Evolutionary conservation across 2,329 filamentous ascomycete genomes (phyloP).

Genomic region (Diaporthe velutina): DNA sequence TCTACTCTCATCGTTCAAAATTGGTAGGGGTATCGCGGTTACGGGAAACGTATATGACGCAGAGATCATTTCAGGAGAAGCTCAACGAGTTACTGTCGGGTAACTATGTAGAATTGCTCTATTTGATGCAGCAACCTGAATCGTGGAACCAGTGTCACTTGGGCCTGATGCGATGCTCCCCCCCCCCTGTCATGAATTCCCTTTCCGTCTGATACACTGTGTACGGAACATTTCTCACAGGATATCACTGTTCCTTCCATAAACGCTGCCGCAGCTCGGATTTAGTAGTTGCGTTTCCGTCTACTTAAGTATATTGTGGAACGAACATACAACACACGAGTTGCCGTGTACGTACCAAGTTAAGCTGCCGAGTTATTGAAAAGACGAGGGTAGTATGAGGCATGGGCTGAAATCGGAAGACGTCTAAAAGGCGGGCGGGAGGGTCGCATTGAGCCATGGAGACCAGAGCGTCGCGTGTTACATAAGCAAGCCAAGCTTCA

Average conservation of each 20-base stretch:
- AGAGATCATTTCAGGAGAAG: not conserved
- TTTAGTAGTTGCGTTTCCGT: no score
- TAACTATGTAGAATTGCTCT: no score
- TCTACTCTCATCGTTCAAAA: no score
- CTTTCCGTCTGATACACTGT: not conserved
- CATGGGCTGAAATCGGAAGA: not conserved
- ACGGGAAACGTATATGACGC: constrained; percentile 39
- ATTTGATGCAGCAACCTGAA: no score
- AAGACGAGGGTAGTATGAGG: not conserved
- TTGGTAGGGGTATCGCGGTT: no score
- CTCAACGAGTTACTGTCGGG: not conserved
- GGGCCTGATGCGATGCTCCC: not conserved
- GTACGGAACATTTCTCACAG: not conserved
- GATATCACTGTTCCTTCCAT: not conserved
- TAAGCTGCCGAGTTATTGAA: not conserved
- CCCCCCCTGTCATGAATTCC: not conserved
- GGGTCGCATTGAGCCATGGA: not conserved
- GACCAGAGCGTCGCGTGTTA: constrained; percentile 2
- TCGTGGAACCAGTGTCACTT: no score
- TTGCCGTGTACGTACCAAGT: no score
- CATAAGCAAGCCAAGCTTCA: constrained; percentile 23
- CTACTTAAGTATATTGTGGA: no score
- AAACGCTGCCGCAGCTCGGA: no score
- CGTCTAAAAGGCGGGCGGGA: not conserved
- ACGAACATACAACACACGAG: no score